These are phyloP conservation scores for Arthrobotrys conoides DNA, from an alignment of 2,329 filamentous ascomycete genomes.

Conservation along the genomic window DNA sequence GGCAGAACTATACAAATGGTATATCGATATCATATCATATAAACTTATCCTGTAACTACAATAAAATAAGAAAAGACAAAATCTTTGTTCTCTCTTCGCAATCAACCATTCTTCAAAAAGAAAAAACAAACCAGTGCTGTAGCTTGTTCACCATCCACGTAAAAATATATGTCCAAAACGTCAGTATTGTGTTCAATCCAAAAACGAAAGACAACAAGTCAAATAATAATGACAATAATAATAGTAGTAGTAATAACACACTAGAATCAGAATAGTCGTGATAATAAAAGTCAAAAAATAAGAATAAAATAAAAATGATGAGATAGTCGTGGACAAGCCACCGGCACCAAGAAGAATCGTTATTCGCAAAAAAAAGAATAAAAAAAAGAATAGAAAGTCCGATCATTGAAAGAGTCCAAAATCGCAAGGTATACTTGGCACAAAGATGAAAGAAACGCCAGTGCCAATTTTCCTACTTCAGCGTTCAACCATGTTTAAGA, in stretches of 20 bases:
- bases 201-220: not conserved
- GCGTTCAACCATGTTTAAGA: not conserved
- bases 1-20: no score
- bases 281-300: no score
- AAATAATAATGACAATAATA: not conserved
- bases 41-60: no score
- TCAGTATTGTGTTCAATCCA: not conserved
- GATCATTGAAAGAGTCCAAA: not conserved
- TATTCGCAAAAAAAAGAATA: not conserved
- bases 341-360: conserved; percentile 28
- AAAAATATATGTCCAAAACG: no score
- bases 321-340: conserved; percentile 22
- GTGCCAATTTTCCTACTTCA: conserved; percentile 29
- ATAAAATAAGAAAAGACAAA: no score
- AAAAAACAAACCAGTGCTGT: no score
- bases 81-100: no score
- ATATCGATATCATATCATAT: no score
- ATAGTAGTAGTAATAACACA: conserved; percentile 16
- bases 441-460: conserved; percentile 5
- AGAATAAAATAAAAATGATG: not conserved
- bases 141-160: no score
- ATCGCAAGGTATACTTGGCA: not conserved
- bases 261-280: conserved; percentile 12
- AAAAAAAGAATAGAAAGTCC: not conserved
- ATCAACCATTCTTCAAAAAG: no score